Conservation (phyloP, 139 green algal genomes). For the Chlamydomonas sphaeroides region DNA sequence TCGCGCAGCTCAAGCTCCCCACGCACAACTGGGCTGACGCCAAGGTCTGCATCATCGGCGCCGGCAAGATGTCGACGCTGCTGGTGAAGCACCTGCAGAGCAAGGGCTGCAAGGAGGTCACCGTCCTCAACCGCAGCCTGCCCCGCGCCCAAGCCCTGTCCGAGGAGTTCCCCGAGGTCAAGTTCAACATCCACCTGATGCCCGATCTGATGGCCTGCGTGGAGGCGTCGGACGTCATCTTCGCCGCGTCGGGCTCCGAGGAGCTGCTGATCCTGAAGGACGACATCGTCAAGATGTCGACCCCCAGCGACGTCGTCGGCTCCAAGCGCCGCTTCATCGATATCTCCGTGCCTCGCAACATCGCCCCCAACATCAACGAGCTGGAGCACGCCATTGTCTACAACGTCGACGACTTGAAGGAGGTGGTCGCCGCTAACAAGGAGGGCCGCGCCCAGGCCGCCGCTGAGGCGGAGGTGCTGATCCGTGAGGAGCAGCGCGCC, state of each 20-base stretch:
- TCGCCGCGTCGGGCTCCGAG: slow-evolving; percentile 91
- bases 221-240: slow-evolving; percentile 88
- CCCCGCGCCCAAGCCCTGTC: slow-evolving; percentile 89
- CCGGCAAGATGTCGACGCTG: slow-evolving; percentile 97
- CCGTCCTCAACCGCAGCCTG: slow-evolving; percentile 92
- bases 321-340: slow-evolving; percentile 95
- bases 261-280: slow-evolving; percentile 83
- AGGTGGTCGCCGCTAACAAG: slow-evolving; percentile 98
- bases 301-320: slow-evolving; percentile 70
- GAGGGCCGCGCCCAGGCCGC: slow-evolving; percentile 73
- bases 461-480: slow-evolving; percentile 67
- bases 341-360: slow-evolving; percentile 98
- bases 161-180: slow-evolving; percentile 96
- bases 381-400: slow-evolving; percentile 84
- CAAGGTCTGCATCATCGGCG: slow-evolving; percentile 95
- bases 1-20: slow-evolving; percentile 97
- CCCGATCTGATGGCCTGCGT: slow-evolving; percentile 88
- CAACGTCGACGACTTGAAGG: slow-evolving; percentile 99
- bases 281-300: slow-evolving; percentile 75
- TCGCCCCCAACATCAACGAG: slow-evolving; percentile 84
- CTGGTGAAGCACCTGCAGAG: slow-evolving; percentile 98
- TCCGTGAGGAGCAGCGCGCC: slow-evolving; percentile 78
- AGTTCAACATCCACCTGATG: slow-evolving; percentile 96
- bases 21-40: slow-evolving; percentile 82
- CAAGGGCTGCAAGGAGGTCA: slow-evolving; percentile 94